Evolutionary conservation across 257 asterid genomes (phyloP).

Genomic region (Sherardia arvensis): DNA sequence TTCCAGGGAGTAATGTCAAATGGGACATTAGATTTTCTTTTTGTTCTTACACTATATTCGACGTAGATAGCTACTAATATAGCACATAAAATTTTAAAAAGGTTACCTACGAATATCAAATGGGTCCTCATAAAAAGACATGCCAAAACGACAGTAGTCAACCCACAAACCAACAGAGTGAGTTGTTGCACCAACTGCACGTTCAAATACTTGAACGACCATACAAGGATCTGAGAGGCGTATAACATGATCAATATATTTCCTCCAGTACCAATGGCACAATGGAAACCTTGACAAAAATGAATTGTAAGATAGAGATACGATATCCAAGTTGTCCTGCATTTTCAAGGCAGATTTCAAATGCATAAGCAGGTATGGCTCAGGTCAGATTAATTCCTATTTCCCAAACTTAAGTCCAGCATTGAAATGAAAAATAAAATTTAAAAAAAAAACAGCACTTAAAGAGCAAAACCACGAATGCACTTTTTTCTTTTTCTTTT

Average conservation of each 20-base stretch:
- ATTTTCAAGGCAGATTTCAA: constrained; percentile 10
- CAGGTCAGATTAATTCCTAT: not conserved
- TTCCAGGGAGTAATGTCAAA: not conserved
- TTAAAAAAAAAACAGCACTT: too few species aligned
- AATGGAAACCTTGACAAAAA: constrained; percentile 63
- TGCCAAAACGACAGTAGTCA: constrained; percentile 60
- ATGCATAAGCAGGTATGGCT: constrained; percentile 1
- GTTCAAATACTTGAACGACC: constrained; percentile 67
- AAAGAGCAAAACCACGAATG: not conserved
- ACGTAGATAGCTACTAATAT: not conserved
- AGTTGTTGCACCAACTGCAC: constrained; percentile 42
- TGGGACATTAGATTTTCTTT: not conserved
- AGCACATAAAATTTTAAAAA: constrained; percentile 12
- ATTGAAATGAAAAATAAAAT: too few species aligned
- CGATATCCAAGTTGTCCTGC: constrained; percentile 63
- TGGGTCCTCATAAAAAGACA: constrained; percentile 49
- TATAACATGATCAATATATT: constrained; percentile 59
- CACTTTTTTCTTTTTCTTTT: too few species aligned
- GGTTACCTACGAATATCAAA: constrained; percentile 71
- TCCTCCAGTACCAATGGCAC: constrained; percentile 86
- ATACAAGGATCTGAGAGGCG: constrained; percentile 45
- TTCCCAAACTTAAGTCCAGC: not conserved
- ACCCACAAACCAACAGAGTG: constrained; percentile 81
- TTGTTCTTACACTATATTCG: not conserved
- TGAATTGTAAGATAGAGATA: constrained; percentile 63